Base-by-base conservation (phyloP, 1,139 yeast genomes). In the Magnusiomyces paraingens region DNA sequence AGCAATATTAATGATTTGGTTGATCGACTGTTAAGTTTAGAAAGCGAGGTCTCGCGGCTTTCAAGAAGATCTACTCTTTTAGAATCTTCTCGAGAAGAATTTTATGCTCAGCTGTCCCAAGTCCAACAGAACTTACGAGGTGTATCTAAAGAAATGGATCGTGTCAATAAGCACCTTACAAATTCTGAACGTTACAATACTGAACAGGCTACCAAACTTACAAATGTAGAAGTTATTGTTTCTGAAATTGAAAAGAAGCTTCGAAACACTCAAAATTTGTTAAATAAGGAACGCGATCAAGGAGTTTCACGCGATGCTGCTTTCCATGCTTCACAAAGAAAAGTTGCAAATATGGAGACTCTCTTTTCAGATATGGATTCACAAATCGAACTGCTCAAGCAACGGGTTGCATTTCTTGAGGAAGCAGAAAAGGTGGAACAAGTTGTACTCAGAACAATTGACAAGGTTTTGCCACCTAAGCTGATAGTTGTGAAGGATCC, bases 391-490 rank as follows among this genome's bases (percentile, higher is more conserved):
- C 20, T 29, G 4, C 49, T 54, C 35, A 51, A 54, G 12, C 47
- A 51, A 12, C 50, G 55, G 1, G 52, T 55, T 3, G 26, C 36
- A 22, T 26, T 29, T 18, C 38, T 55, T 6, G 54, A 50, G 44
- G 45, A 42, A 2, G 46, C 54, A 6, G 52, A 55, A 45, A 35
- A 40, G 5, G 45, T 52, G 2, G 55, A 55, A 29, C 44, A 45
- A 2, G 10, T 15, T 3, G 49, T 52, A n/a, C 15, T 52, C 2
- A 49, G 41, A 12, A 38, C 29, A 29, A 41, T 55, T 8, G 55
- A 55, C 22, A 55, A 47, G 49, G 26, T 50, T 20, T 44, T 55
- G 10, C 55, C 57, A 8, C 40, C 53, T 12, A 40, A 49, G 32
- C 26, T 55, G 15, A 52, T 48, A 5, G 55, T 52, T 10, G 43